Base-by-base conservation (phyloP, 345 rosid genomes). In the Eucalyptus fibrosa region DNA sequence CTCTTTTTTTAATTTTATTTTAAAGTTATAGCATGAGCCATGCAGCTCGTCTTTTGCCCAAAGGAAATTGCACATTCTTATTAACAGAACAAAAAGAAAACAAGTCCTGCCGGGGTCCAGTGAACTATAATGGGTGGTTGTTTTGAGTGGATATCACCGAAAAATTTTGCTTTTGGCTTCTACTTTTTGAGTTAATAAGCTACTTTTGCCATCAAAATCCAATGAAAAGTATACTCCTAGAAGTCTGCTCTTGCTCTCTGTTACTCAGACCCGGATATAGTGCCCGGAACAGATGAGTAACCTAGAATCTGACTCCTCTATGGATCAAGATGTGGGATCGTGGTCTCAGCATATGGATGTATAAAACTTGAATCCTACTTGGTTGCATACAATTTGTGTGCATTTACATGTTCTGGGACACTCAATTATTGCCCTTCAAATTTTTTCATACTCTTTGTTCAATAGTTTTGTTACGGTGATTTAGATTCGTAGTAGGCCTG, bases 1-100 rank as follows among this genome's bases (percentile, higher is more conserved):
- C 47, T 53, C 23, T 0, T 0, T 1, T n/a, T n/a, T n/a, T n/a
- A n/a, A n/a, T 44, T 44, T 44, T 44, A 2, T 44, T 1, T 44
- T 44, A 1, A 7, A 53, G 45, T 77, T 40, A 77, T 37, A 77
- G 83, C 16, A 40, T 77, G 47, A 11, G 47, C 47, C 3, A 0
- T 40, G 83, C 47, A 77, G 28, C 9, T 77, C 9, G 6, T 37
- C 15, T 77, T 77, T 77, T 0, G 9, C 28, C 83, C 45, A 37
- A 77, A 77, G 83, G 83, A 18, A 6, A 37, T 5, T 0, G 1
- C 83, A 6, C 83, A 37, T 77, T 77, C 83, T 77, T 37, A 21
- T 21, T 77, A n/a, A 77, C 83, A 77, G 28, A 37, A 77, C 15
- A 37, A 40, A 72, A 77, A 37, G 15, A 19, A 77, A 19, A 37